Evolutionary conservation across 345 rosid genomes (phyloP), one percentile per base, ranked within the genome.

Genomic region (Crucihimalaya himalaica): DNA sequence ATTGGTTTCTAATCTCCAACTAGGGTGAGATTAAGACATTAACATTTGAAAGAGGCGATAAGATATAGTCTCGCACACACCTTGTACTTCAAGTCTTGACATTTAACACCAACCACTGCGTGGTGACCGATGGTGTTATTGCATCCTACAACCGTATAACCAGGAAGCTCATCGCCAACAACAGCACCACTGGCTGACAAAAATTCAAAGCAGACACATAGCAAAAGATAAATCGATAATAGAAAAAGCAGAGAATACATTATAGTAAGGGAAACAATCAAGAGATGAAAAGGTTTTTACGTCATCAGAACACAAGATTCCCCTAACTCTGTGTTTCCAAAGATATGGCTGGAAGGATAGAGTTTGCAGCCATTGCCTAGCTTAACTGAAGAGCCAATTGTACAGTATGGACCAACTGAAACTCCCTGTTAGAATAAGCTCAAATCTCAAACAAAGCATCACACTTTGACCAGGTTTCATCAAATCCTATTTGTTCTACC

Each of bases 1-100:
- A 27, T 27, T 5, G 1, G 39, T 59, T 14, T 39, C 52, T 65
- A 56, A 23, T 28, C 69, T 63, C 47, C 5, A 21, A 43, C 9
- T 15, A 53, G 6, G 47, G 13, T 0, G 0, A 42, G 32, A 61
- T 27, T 39, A 66, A 15, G 58, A 67, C 15, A 2, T 19, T 21
- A 39, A 51, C 13, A 50, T 58, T 6, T 2, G 2, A 66, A 27
- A 57, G 19, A 67, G 9, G 56, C 13, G 18, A 62, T 14, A 19
- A 23, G 50, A 1, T 54, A 31, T 45, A 0, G 1, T 50, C 28
- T 63, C 39, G 12, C 11, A 19, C 53, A 42, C 23, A 89, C 99
- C 97, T 87, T 75, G 83, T 88, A 94, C 78, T 94, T 94, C 84
- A 87, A 62, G 81, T 91, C 97, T 76, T 94, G 99, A 78, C 99